Base-by-base conservation (phyloP, 2,329 filamentous ascomycete genomes). In the Cladosporium oxysporum region DNA sequence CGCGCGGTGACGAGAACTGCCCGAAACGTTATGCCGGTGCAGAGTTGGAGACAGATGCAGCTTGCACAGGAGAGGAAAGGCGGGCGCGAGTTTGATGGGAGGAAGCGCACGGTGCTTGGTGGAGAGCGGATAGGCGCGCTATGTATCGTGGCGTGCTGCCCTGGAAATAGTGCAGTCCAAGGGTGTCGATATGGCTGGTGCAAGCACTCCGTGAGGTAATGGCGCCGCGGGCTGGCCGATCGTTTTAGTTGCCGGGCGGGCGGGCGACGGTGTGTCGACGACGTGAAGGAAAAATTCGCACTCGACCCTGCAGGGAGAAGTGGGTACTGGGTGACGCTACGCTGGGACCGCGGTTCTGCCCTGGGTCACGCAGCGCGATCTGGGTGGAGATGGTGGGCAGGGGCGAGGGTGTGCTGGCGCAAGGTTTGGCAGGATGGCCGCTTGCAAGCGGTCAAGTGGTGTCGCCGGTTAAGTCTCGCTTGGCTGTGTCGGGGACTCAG, bases 131-230 rank as follows among this genome's bases (percentile, higher is more conserved):
- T 72, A 72, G 73, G 69, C 70, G 67, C 67, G 62, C 66, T 71
- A 71, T 69, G 71, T 72, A 71, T 70, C 66, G 77, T 72, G 71
- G 73, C 76, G 74, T 69, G 69, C 28, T 73, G 73, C 75, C 76
- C 74, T 74, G 75, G 72, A 74, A 76, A 72, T 74, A 75, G 73
- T 72, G 75, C 73, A 68, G 71, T 71, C 71, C 75, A 74, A 68
- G 67, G 71, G 70, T 28, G 71, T 67, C 66, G 70, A 70, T 71
- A 70, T 66, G 70, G 71, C 69, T 71, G 69, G 71, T 66, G 69
- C 69, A 74, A 74, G 73, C 72, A 73, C 58, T 64, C 63, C 65
- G 66, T 75, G 72, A 74, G 73, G 73, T 75, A 75, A 75, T 73
- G 69, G 66, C 68, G 68, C 68, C 71, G 62, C 57, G 71, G 70